A percentile compares a stretch with the other conserved stretches of the same genome.
These are phyloP conservation scores for Colletotrichum cuscutae DNA, from an alignment of 2,329 filamentous ascomycete genomes.

Conservation along the genomic window DNA sequence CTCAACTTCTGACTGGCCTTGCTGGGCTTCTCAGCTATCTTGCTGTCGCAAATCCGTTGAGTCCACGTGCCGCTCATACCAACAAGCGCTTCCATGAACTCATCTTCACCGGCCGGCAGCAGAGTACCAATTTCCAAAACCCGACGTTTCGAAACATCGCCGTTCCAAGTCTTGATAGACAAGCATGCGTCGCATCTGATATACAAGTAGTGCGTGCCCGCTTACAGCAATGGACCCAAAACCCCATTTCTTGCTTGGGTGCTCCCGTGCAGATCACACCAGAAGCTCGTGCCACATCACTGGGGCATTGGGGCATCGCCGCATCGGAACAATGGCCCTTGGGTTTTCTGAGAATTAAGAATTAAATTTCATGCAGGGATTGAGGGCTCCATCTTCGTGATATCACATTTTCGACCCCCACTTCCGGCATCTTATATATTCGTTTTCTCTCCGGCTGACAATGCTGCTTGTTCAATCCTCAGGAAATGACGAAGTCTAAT, in stretches of 20 bases:
- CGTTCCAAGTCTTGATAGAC: neutral
- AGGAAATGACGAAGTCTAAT: neutral
- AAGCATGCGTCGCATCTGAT: neutral
- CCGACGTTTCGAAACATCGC: neutral
- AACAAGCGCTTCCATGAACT: neutral
- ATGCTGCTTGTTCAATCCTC: neutral
- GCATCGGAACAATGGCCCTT: constrained; percentile 11
- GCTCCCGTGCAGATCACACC: constrained; percentile 30
- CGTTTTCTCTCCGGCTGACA: neutral
- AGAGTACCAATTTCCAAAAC: neutral
- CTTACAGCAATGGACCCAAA: constrained; percentile 5
- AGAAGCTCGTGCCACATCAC: constrained; percentile 29
- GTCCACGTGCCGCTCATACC: neutral
- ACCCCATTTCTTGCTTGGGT: constrained; percentile 25
- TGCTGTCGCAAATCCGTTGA: neutral
- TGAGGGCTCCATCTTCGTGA: constrained; percentile 11
- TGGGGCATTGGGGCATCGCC: constrained; percentile 1
- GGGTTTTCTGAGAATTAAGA: constrained; percentile 14
- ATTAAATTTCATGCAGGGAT: constrained; percentile 24
- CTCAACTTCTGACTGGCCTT: neutral
- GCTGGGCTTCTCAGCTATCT: neutral
- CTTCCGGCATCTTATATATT: neutral
- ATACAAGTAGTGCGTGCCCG: neutral
- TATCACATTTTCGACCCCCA: constrained; percentile 24
- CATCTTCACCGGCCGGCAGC: neutral